Base-by-base conservation (phyloP, 345 rosid species). In the Populus simonii region DNA sequence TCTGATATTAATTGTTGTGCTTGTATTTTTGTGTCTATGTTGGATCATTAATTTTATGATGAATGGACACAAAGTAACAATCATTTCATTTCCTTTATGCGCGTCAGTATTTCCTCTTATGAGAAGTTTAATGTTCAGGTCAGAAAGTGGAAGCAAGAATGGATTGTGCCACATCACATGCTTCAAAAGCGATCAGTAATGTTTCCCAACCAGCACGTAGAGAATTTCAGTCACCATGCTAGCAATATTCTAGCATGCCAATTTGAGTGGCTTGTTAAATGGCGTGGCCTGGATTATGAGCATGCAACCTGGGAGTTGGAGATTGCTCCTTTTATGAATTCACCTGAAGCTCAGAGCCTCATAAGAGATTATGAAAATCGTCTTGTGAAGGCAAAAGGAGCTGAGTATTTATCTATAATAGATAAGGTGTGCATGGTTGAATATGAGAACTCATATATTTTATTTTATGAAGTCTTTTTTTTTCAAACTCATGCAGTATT, bases 261-360 rank as follows among this genome's bases (percentile, higher is more conserved):
- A 66, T 74, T 36, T 78, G 89, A 88, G 72, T 90, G 93, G 91
- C 90, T 90, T 80, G 93, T 90, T 65, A 85, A 90, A 76, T 90
- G 93, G 93, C 53, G 61, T 70, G 84, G 91, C 72, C 92, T 89
- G 81, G 88, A 76, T 76, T 89, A 89, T 74, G 90, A 84, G 77
- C 81, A 85, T 41, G 87, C 87, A 67, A 83, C 91, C 5, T 89
- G 93, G 93, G 93, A 89, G 80, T 80, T 85, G 68, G 90, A 88
- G 65, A 81, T 47, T 79, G 83, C 83, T 71, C 72, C 84, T n/a
- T 83, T 86, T 77, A 69, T 86, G 67, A 82, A 31, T 35, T 82
- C 84, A 72, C 76, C 83, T 25, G 79, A 85, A 70, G 83, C 74
- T 65, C 81, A 70, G 77, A 70, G 62, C 51, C 88, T 89, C 49